These are phyloP conservation scores for Nadsonia starkeyi-henricii DNA, from an alignment of 1,139 yeast genomes.

Conservation along the genomic window DNA sequence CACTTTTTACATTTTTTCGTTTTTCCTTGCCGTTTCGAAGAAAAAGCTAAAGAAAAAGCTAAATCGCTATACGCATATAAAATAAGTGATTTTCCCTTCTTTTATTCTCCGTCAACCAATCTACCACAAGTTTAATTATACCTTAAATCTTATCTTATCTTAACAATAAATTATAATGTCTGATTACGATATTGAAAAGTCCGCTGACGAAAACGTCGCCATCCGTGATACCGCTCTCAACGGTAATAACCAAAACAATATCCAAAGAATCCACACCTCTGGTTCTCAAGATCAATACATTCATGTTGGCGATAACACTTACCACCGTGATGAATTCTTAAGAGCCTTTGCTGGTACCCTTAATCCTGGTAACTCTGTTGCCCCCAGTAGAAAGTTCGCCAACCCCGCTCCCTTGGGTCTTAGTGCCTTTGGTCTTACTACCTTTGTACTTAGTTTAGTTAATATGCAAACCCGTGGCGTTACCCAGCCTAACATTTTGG, in stretches of 20 bases:
- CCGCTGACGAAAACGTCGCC: background rate
- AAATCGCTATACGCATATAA: too few species aligned
- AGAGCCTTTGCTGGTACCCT: slow-evolving; percentile 65
- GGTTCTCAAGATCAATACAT: slow-evolving; percentile 41
- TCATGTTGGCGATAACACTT: slow-evolving; percentile 59
- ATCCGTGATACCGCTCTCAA: background rate
- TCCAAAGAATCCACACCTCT: slow-evolving; percentile 23
- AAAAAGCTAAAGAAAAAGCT: too few species aligned
- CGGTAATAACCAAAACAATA: background rate
- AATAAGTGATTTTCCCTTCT: too few species aligned
- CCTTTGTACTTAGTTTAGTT: slow-evolving; percentile 62
- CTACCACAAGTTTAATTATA: background rate
- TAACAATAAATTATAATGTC: background rate
- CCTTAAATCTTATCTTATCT: background rate
- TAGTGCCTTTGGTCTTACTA: slow-evolving; percentile 71
- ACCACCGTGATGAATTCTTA: slow-evolving; percentile 44
- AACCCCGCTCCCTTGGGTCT: slow-evolving; percentile 86
- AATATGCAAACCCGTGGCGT: slow-evolving; percentile 52
- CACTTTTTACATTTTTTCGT: too few species aligned
- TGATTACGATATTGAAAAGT: background rate
- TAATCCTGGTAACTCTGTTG: slow-evolving; percentile 48
- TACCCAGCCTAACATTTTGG: slow-evolving; percentile 36
- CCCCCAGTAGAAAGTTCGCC: slow-evolving; percentile 61
- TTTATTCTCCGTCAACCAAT: background rate
- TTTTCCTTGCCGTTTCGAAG: too few species aligned